Evolutionary conservation across 1,139 yeast genomes (phyloP).

Genomic region (Scheffersomyces titani): DNA sequence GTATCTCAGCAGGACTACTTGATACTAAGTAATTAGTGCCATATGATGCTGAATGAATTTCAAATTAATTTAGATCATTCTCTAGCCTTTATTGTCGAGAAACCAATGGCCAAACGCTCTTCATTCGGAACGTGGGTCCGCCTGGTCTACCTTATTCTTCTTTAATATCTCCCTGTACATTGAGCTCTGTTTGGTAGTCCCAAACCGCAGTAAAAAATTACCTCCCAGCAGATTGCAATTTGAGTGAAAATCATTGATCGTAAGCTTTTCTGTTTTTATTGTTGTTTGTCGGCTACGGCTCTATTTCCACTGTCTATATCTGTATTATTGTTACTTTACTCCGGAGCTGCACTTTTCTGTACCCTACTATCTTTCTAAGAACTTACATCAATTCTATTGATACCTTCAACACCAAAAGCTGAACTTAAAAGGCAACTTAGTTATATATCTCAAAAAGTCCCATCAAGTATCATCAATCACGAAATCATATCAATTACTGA

Average conservation of each 20-base stretch:
- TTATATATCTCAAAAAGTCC: not conserved
- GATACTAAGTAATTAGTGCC: not conserved
- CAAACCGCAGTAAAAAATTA: not conserved
- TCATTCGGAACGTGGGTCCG: not conserved
- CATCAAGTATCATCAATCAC: not conserved
- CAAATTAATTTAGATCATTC: not conserved
- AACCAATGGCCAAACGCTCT: not conserved
- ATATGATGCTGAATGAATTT: not conserved
- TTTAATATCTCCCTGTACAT: not conserved
- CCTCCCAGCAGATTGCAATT: not conserved
- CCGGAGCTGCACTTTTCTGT: not conserved
- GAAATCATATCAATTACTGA: not conserved
- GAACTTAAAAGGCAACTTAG: not conserved
- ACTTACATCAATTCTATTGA: not conserved
- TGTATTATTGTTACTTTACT: not conserved
- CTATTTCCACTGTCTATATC: not conserved
- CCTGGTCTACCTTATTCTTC: not conserved
- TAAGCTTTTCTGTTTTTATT: not conserved
- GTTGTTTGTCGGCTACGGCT: not conserved
- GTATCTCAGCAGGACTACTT: not conserved
- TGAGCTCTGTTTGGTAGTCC: not conserved
- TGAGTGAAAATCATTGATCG: not conserved
- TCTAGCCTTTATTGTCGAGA: not conserved
- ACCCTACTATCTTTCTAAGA: no score
- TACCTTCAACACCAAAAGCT: not conserved